Base-by-base conservation (phyloP, 1,284 basidiomycete species). In the Chalciporus piperatoides region DNA sequence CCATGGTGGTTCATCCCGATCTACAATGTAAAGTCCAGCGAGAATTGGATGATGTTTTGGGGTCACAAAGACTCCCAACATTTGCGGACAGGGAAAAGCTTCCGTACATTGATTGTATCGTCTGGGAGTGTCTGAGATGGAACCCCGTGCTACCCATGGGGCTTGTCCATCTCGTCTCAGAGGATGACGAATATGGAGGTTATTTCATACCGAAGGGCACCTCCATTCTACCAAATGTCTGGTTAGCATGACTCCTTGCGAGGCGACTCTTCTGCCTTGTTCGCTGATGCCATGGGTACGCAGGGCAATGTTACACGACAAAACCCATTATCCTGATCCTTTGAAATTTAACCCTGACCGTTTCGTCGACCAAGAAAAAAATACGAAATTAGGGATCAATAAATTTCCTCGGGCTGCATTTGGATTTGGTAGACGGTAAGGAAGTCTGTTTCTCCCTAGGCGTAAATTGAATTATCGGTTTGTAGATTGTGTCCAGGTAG, bases 401-500 rank as follows among this genome's bases (percentile, higher is more conserved):
- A 64, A 57, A 25, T 55, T 60, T 21, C 69, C 70, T 23, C 49
- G 52, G 35, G 60, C 62, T 23, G 70, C 71, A 10, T 76, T 75
- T 48, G 74, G 72, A 3, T 72, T 71, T 52, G 72, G 72, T 33
- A 58, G 75, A 56, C 61, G 77, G 76, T 76, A 54, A 48, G 57
- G 41, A 17, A 21, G 12, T 30, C 25, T 17, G 10, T 28, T 53
- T 9, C 36, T 23, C 32, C 17, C 33, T 19, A 3, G 21, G 36
- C 21, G 21, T 8, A 32, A 28, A 52, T 42, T 40, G 21, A 47
- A 37, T 19, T 25, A 40, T 21, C 4, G 35, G 17, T 30, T 30
- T 43, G 17, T 39, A 77, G 73, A 27, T 54, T 71, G 41, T 80
- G 78, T 55, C 76, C 78, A 2, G 79, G 78, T 6, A 60, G 68